A percentile compares a stretch with the other conserved stretches of the same genome.
Evolutionary conservation across 345 rosid genomes (phyloP).

Genomic region (Kernera saxatilis): DNA sequence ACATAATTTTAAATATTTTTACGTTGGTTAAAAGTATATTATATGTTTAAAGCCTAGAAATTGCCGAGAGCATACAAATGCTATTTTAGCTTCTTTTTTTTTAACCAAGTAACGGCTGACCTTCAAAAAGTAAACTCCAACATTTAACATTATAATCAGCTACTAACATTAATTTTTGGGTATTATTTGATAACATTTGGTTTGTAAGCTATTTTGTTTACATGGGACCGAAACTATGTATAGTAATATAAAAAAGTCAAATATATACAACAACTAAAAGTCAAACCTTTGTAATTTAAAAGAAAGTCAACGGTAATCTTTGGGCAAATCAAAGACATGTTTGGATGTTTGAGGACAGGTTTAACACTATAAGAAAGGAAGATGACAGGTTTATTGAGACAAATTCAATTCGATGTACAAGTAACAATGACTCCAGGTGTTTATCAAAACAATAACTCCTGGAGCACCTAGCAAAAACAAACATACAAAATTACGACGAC

Average conservation of each 20-base stretch:
- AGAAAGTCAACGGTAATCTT: neutral
- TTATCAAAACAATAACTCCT: too few species aligned
- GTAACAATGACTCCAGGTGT: conserved; percentile 5
- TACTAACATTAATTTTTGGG: neutral
- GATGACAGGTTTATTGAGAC: conserved; percentile 1
- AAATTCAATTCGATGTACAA: conserved; percentile 8
- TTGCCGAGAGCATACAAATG: neutral
- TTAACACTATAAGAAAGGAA: neutral
- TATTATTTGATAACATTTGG: neutral
- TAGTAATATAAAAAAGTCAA: neutral
- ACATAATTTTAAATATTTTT: neutral
- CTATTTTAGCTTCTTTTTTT: neutral
- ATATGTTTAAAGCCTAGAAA: neutral
- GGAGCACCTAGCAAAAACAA: neutral
- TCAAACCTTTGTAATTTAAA: neutral
- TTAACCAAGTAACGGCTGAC: neutral
- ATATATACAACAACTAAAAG: neutral
- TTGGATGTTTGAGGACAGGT: neutral
- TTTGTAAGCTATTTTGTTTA: neutral
- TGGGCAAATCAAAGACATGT: neutral
- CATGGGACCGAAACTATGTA: neutral
- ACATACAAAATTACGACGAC: neutral
- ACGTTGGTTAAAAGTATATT: neutral
- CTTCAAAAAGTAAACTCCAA: neutral
- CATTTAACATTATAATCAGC: neutral